These are phyloP conservation scores for Microdochium nivale DNA, from an alignment of 2,329 filamentous ascomycete species.

Conservation along the genomic window DNA sequence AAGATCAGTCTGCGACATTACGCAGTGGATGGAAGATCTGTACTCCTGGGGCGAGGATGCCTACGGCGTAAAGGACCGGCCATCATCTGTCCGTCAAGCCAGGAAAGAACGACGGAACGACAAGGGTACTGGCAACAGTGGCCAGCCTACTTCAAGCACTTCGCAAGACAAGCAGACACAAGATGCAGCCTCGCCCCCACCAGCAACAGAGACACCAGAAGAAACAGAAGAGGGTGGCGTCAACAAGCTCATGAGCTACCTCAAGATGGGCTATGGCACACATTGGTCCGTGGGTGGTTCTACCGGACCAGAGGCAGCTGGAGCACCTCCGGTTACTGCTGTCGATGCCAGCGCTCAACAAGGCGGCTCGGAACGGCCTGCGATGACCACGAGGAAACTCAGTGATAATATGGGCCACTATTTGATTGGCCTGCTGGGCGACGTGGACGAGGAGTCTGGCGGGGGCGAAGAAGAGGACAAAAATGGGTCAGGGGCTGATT, in stretches of 20 bases:
- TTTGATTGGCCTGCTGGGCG: conserved; percentile 60
- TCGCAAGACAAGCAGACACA: conserved; percentile 4
- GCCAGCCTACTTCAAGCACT: conserved; percentile 2
- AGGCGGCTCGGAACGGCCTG: conserved; percentile 4
- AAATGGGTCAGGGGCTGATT: conserved; percentile 12
- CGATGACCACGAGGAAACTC: conserved; percentile 3
- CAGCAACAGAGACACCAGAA: conserved; percentile 9
- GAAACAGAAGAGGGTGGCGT: conserved; percentile 28
- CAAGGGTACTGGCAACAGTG: conserved; percentile 21
- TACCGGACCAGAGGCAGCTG: conserved; percentile 7
- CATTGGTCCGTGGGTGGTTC: conserved; percentile 46
- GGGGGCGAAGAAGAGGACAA: conserved; percentile 20
- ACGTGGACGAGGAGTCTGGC: conserved; percentile 44
- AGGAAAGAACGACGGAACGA: conserved; percentile 19
- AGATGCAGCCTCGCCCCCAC: conserved; percentile 1
- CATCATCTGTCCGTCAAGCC: conserved; percentile 52
- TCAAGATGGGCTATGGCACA: conserved; percentile 61
- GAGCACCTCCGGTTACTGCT: conserved; percentile 4
- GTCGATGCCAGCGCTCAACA: conserved; percentile 5
- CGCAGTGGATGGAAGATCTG: conserved; percentile 81
- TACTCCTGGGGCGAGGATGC: conserved; percentile 77
- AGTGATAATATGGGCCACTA: conserved; percentile 36
- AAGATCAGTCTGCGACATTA: conserved; percentile 62
- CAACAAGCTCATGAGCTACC: conserved; percentile 51
- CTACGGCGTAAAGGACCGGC: conserved; percentile 78